phyloP scores from a whole-genome alignment of 2,329 filamentous ascomycete genomes.

The Ascochyta fabae region DNA sequence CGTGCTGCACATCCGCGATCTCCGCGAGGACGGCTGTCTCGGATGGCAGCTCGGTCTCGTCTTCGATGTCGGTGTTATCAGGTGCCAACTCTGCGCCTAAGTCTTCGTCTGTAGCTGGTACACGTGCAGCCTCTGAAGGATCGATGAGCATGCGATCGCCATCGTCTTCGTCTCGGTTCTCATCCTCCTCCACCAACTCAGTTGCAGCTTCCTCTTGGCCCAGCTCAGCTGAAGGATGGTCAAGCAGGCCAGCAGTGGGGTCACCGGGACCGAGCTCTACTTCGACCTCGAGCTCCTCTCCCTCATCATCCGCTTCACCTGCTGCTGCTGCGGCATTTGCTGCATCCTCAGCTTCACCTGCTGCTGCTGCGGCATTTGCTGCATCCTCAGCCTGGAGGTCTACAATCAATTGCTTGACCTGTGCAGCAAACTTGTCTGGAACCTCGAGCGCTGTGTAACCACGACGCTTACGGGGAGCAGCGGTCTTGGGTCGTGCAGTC shows the following conservation, averaged over 20 bases:
- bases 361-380: slow-evolving; percentile 8
- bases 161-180: background rate
- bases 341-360: slow-evolving; percentile 17
- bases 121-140: background rate
- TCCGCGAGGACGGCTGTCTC: slow-evolving; percentile 13
- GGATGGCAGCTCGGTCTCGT: slow-evolving; percentile 10
- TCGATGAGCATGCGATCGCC: background rate
- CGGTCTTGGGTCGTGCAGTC: slow-evolving; percentile 13
- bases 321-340: slow-evolving; percentile 9
- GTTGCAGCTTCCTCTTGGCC: background rate
- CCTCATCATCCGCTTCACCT: slow-evolving; percentile 17
- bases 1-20: slow-evolving; percentile 6
- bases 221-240: background rate
- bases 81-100: background rate
- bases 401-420: slow-evolving; percentile 23
- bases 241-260: background rate
- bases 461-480: slow-evolving; percentile 34
- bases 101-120: background rate
- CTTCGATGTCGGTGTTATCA: background rate
- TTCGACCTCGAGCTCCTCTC: slow-evolving; percentile 3
- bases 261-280: slow-evolving; percentile 8
- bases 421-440: slow-evolving; percentile 30
- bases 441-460: slow-evolving; percentile 38
- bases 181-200: background rate
- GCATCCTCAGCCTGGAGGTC: slow-evolving; percentile 21